Evolutionary conservation across 768 basidiomycete genomes (phyloP).

Genomic region (Russula lepida): DNA sequence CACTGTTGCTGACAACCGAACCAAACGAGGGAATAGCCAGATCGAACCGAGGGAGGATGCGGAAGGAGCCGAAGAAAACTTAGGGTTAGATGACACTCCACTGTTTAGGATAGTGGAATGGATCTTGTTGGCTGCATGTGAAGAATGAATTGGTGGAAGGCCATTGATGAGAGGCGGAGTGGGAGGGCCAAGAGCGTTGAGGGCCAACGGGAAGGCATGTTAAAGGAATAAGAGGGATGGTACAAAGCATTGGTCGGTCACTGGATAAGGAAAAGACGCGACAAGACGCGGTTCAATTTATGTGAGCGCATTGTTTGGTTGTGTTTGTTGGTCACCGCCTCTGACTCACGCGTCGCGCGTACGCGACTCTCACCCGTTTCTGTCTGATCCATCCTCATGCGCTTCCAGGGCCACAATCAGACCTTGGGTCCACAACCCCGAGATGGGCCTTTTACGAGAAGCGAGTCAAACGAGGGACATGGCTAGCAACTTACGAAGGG

Average conservation of each 20-base stretch:
- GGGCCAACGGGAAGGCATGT: conserved; percentile 8
- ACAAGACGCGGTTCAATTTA: neutral
- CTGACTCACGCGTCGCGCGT: too few relatives aligned
- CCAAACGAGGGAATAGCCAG: neutral
- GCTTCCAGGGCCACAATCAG: too few relatives aligned
- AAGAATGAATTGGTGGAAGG: conserved; percentile 7
- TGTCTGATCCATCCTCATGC: too few relatives aligned
- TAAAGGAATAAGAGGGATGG: neutral
- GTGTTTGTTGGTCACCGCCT: neutral
- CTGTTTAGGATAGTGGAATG: conserved; percentile 11
- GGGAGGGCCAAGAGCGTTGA: conserved; percentile 16
- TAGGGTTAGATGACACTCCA: conserved; percentile 15
- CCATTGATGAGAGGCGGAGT: neutral
- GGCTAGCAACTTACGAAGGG: too few relatives aligned
- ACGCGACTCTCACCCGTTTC: too few relatives aligned
- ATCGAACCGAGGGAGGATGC: neutral
- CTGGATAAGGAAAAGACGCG: neutral
- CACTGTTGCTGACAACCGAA: neutral
- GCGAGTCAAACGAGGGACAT: too few relatives aligned
- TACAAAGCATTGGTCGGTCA: neutral
- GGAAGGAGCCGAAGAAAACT: neutral
- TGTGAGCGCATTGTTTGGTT: neutral
- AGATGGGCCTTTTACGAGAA: too few relatives aligned
- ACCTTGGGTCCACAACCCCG: too few relatives aligned
- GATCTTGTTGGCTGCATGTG: conserved; percentile 15